These are phyloP conservation scores for Neurospora sp. DNA, from an alignment of 495 filamentous ascomycete genomes.

Conservation along the genomic window DNA sequence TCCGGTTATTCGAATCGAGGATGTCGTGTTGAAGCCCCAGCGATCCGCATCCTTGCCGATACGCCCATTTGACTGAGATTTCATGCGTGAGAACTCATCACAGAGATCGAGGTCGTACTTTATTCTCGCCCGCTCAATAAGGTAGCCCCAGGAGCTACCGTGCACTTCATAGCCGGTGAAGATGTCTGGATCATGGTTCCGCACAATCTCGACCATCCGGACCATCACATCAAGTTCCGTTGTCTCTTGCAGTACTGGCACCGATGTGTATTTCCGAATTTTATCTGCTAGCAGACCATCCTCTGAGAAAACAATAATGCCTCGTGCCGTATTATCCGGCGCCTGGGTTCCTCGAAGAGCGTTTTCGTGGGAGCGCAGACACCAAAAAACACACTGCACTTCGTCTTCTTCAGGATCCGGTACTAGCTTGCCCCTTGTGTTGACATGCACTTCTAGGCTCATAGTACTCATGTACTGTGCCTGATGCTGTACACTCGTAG, in stretches of 20 bases:
- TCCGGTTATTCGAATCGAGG: constrained; percentile 77
- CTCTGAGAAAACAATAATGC: constrained; percentile 56
- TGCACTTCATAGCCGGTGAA: constrained; percentile 95
- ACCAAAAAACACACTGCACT: constrained; percentile 87
- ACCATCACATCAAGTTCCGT: constrained; percentile 79
- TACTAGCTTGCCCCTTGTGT: constrained; percentile 67
- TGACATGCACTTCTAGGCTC: constrained; percentile 93
- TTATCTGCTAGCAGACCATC: constrained; percentile 42
- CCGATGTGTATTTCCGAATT: constrained; percentile 34
- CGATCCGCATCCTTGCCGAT: constrained; percentile 77
- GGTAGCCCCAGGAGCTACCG: constrained; percentile 84
- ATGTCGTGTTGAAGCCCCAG: constrained; percentile 90
- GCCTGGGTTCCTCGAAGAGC: constrained; percentile 10
- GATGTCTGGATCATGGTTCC: constrained; percentile 79
- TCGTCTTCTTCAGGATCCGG: constrained; percentile 88
- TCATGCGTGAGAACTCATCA: constrained; percentile 84
- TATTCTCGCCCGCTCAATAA: constrained; percentile 77
- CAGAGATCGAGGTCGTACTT: constrained; percentile 86
- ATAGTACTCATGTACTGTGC: constrained; percentile 93
- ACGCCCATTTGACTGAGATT: constrained; percentile 64
- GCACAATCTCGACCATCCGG: constrained; percentile 75
- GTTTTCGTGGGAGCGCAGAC: constrained; percentile 61
- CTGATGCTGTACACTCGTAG: constrained; percentile 72
- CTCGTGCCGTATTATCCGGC: constrained; percentile 36
- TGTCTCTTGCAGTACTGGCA: constrained; percentile 61